Evolutionary conservation across 2,329 filamentous ascomycete species (phyloP).

Genomic region (Colletotrichum eleusines): DNA sequence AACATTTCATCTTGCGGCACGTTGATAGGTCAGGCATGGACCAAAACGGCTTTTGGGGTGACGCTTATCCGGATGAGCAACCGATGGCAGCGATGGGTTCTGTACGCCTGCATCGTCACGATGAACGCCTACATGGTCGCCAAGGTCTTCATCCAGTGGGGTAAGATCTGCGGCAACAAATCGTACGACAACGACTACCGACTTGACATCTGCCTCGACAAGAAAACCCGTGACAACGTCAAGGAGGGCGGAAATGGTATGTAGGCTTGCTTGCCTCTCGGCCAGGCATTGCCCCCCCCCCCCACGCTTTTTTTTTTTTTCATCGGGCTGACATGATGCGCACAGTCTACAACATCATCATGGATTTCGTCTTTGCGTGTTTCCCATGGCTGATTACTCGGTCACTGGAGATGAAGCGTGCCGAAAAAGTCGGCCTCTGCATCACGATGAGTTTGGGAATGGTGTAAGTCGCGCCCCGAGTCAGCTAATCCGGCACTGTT

Average conservation of each 20-base stretch:
- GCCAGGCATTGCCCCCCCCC: too few species aligned
- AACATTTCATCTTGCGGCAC: slow-evolving; percentile 55
- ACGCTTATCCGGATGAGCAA: slow-evolving; percentile 58
- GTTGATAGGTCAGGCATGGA: slow-evolving; percentile 51
- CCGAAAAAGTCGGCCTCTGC: slow-evolving; percentile 48
- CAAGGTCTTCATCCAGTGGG: slow-evolving; percentile 64
- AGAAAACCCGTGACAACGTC: slow-evolving; percentile 55
- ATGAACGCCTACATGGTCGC: slow-evolving; percentile 62
- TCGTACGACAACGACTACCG: slow-evolving; percentile 62
- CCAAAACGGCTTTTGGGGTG: slow-evolving; percentile 54
- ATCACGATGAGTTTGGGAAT: slow-evolving; percentile 46
- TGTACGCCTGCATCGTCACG: slow-evolving; percentile 62
- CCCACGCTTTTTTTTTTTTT: too few species aligned
- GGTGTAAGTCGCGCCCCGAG: slow-evolving; percentile 50
- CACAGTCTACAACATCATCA: slow-evolving; percentile 63
- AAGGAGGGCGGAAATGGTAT: slow-evolving; percentile 65
- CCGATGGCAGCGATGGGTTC: slow-evolving; percentile 55
- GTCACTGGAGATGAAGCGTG: slow-evolving; percentile 48
- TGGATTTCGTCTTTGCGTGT: slow-evolving; percentile 48
- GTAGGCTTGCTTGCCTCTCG: slow-evolving; percentile 46
- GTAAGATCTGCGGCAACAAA: slow-evolving; percentile 56
- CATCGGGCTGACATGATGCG: not conserved
- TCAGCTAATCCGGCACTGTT: not conserved
- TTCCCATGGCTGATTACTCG: slow-evolving; percentile 50
- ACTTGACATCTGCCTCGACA: slow-evolving; percentile 58